phyloP scores from a whole-genome alignment of 306 rosid species.

The Cucumis hystrix region DNA sequence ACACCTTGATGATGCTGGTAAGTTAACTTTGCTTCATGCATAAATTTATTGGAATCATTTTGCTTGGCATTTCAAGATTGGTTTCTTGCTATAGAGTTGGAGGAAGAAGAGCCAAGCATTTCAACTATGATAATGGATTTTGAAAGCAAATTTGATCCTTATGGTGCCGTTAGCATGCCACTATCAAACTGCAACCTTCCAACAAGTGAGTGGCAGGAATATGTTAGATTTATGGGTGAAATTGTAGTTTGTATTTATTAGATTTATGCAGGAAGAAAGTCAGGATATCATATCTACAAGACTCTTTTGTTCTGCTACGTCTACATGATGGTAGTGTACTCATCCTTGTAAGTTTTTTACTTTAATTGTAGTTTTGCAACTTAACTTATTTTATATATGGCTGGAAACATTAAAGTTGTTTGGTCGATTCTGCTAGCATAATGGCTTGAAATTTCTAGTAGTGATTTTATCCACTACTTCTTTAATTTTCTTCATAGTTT shows the following conservation, averaged over 20 bases:
- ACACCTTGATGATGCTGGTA: constrained; percentile 22
- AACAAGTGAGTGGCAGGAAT: constrained; percentile 45
- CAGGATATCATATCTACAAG: no score
- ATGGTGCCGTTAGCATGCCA: constrained; percentile 54
- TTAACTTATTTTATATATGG: background rate
- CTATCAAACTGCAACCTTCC: constrained; percentile 92
- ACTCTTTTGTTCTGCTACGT: constrained; percentile 41
- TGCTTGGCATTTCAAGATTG: constrained; percentile 3
- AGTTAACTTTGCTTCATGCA: constrained; percentile 9
- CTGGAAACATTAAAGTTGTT: background rate
- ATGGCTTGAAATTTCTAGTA: background rate
- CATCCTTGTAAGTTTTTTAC: background rate
- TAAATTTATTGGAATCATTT: background rate
- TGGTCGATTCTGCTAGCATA: background rate
- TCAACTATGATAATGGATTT: constrained; percentile 71
- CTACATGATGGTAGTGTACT: constrained; percentile 45
- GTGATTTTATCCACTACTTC: no score
- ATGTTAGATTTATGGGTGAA: no score
- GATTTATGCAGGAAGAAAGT: no score
- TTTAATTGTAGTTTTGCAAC: background rate
- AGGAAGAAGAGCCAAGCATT: constrained; percentile 42
- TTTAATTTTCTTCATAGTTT: no score
- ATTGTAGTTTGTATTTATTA: no score
- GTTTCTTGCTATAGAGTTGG: constrained; percentile 29
- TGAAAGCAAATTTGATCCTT: constrained; percentile 70